Percentiles rank a stretch among this genome's conserved stretches.
Conservation (phyloP, 192 early-diverging fungal genomes). For the Linnemannia zychae region DNA sequence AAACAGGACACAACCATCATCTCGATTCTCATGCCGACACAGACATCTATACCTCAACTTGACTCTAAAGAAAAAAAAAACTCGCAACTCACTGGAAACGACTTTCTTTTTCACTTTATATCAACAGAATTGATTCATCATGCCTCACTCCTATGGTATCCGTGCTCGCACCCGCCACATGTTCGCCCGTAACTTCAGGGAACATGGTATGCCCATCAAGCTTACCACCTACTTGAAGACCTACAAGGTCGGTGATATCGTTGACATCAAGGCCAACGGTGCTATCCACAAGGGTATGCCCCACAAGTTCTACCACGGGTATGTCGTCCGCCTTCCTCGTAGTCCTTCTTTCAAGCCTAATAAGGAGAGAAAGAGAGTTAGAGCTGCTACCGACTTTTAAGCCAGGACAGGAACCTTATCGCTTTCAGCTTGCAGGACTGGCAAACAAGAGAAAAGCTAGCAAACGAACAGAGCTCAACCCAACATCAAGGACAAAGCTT, state of each 20-base stretch:
- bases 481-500: neutral
- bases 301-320: constrained; percentile 99
- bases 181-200: constrained; percentile 97
- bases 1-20: neutral
- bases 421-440: neutral
- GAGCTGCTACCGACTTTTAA: neutral
- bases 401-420: neutral
- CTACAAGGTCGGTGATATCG: constrained; percentile 99
- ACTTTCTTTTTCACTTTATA: constrained; percentile 17
- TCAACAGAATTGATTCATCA: constrained; percentile 62
- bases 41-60: constrained; percentile 12
- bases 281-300: constrained; percentile 99
- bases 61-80: neutral
- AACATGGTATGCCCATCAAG: constrained; percentile 88
- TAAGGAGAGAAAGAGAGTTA: neutral
- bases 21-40: constrained; percentile 9
- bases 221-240: constrained; percentile 98
- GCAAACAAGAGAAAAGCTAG: neutral
- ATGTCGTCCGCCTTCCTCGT: constrained; percentile 17
- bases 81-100: constrained; percentile 17
- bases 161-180: constrained; percentile 98
- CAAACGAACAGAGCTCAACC: neutral
- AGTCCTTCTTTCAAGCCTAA: neutral
- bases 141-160: constrained; percentile 93
- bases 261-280: constrained; percentile 99